Evolutionary conservation across 768 basidiomycete genomes (phyloP).

Genomic region (Lentinus brumalis): DNA sequence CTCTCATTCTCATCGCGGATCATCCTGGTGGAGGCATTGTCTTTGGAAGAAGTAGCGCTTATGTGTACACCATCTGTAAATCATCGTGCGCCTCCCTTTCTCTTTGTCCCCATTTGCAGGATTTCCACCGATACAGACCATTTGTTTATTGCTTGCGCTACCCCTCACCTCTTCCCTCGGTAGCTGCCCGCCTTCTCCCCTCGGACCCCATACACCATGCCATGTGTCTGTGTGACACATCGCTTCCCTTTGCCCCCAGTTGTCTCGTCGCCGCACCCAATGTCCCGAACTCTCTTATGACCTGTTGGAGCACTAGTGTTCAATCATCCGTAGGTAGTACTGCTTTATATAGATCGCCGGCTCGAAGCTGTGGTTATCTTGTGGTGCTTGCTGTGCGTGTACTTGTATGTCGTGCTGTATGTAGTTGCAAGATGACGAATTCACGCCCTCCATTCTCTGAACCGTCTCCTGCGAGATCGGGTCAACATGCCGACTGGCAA

Average conservation of each 20-base stretch:
- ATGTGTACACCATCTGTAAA: conserved; percentile 2
- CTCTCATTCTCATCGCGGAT: no score
- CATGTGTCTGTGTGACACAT: background rate
- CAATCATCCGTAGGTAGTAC: background rate
- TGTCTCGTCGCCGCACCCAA: background rate
- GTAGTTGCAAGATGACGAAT: background rate
- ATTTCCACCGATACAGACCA: background rate
- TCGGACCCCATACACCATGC: background rate
- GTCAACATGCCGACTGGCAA: background rate
- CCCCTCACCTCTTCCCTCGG: background rate
- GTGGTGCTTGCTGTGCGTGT: background rate
- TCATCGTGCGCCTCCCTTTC: background rate
- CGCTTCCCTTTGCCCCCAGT: background rate
- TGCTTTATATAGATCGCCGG: background rate
- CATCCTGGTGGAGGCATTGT: background rate
- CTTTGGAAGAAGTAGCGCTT: background rate
- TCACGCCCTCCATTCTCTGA: no score
- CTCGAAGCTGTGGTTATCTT: no score
- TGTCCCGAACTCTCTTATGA: background rate
- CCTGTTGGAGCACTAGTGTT: background rate
- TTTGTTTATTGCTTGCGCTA: background rate
- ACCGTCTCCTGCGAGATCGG: no score
- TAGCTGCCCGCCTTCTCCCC: no score
- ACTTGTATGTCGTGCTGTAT: background rate
- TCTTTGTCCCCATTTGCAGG: background rate